Evolutionary conservation across 108 stramenopile genomes (phyloP), one percentile per base, ranked within the genome.

Genomic region (Nannochloropsis gaditana): DNA sequence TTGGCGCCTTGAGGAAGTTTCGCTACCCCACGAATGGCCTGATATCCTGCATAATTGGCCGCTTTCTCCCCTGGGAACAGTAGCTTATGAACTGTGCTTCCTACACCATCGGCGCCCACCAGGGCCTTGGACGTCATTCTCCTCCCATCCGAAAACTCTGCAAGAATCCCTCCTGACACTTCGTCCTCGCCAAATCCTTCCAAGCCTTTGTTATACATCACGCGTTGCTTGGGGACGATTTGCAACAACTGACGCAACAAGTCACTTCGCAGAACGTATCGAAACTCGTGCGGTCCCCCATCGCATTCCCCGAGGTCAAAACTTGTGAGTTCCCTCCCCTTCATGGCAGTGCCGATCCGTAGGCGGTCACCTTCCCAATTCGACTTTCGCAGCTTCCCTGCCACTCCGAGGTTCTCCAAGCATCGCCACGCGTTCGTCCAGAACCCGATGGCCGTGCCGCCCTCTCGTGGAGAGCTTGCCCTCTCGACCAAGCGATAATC

Each of bases 401-500:
- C 59, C 59, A 73, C 59, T n/a, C 59, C 59, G 19, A 73, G n/a
- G 59, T n/a, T 73, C 59, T 73, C 59, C 59, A 73, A 73, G 6
- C 59, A 73, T 8, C 59, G 59, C 59, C 59, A 73, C 19, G 59
- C 59, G n/a, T 73, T 73, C 15, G 59, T 73, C 59, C 59, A 73
- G n/a, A 73, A 73, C 19, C 59, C 59, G 15, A 73, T 73, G 15
- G 59, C 59, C 8, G 59, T 73, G 59, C 59, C 59, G 19, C 59
- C 59, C n/a, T 73, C 59, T 2, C 59, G 59, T n/a, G 59, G 59
- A 4, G 59, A 73, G 59, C 59, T 73, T 73, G 59, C 59, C 6
- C n/a, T 73, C 59, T 73, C 59, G 59, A 73, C 59, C 59, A 73
- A n/a, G 59, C 15, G 59, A n/a, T 73, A 73, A 73, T 73, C 59